Evolutionary conservation across 345 rosid species (phyloP).

Genomic region (Garcia nutans): DNA sequence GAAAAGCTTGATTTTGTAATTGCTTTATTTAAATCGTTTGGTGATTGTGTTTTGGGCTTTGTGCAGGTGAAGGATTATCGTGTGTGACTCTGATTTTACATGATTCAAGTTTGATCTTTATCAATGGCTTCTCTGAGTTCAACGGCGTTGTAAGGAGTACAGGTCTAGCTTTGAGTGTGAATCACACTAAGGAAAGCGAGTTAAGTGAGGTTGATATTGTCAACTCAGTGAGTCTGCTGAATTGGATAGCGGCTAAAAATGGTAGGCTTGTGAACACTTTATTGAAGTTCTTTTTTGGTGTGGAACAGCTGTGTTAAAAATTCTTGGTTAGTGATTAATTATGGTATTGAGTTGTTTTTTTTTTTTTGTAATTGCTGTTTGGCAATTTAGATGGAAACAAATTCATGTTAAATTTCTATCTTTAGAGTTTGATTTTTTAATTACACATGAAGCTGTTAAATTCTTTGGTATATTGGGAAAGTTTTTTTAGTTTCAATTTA

Average conservation of each 20-base stretch:
- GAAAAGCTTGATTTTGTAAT: background rate
- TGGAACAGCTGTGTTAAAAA: background rate
- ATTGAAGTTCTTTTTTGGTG: background rate
- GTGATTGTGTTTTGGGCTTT: background rate
- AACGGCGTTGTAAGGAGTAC: background rate
- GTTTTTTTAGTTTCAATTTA: background rate
- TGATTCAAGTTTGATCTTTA: conserved; percentile 1
- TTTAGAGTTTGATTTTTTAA: background rate
- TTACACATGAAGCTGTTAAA: too few relatives aligned
- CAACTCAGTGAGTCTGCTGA: background rate
- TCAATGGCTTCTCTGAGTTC: background rate
- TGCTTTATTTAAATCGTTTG: conserved; percentile 11
- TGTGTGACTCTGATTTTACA: background rate
- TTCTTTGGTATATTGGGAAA: background rate
- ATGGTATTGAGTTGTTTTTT: background rate
- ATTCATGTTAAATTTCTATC: background rate
- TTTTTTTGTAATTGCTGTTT: background rate
- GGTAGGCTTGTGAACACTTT: conserved; percentile 9
- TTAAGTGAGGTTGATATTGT: background rate
- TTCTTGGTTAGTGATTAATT: background rate
- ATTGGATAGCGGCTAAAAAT: background rate
- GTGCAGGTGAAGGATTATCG: background rate
- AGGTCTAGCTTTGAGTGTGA: background rate
- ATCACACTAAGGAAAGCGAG: background rate
- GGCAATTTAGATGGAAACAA: background rate